Evolutionary conservation across 2,329 filamentous ascomycete species (phyloP), one percentile per base, ranked within the genome.

Genomic region (Penicillium hordei): DNA sequence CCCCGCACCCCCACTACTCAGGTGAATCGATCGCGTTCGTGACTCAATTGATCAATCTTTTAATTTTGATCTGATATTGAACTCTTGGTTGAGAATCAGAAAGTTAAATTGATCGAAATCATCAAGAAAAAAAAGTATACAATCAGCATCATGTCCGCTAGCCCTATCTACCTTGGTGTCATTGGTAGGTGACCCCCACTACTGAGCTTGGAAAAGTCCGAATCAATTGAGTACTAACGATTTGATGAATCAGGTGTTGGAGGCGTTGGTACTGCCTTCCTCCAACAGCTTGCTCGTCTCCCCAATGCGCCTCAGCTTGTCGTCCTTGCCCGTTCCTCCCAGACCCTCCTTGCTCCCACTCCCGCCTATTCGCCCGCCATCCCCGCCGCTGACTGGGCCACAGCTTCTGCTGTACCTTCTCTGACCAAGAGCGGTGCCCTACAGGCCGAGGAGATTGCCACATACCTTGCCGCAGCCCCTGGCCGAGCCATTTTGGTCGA

Each of bases 201-300:
- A 49, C 45, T 49, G 43, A 38, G 15, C 9, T 42, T 29, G 34
- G 31, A 21, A 38, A 27, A 31, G n/a, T 17, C 13, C 8, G 6
- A 43, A 21, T 48, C 13, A 39, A 58, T 23, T n/a, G 9, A 27
- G 42, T 19, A 25, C 51, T 55, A 48, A 58, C 6, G 9, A 46
- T 29, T 34, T 60, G 57, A 48, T 49, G 29, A 43, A 52, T 23
- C 70, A 95, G 93, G 94, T 71, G 90, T 89, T 68, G 94, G 94
- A 67, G 93, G 93, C 64, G 94, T 97, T 61, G 94, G 94, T 70
- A 93, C 93, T 77, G 86, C 86, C 78, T 97, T 97, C 82, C 85
- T 97, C 62, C 81, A 82, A 65, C 94, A 97, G 77, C 86, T 97
- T 58, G 81, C 88, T 63, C 79, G 83, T 62, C 86, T 89, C 61